Conservation (phyloP, 2,329 filamentous ascomycete genomes). For the Sclerotinia borealis region DNA sequence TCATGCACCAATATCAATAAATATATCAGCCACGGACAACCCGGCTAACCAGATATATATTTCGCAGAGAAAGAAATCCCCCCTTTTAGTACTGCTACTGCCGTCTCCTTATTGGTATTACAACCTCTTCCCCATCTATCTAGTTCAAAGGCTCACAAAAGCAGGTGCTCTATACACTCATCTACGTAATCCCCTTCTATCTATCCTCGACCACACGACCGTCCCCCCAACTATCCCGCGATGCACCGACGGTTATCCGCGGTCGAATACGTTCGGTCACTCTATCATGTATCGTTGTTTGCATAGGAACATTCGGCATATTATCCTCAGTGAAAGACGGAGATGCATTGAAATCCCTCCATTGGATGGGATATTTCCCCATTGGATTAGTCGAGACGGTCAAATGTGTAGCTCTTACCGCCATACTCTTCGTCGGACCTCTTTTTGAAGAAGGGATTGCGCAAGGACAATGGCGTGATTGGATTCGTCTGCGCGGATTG, state of each 20-base stretch:
- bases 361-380: slow-evolving; percentile 77
- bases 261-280: slow-evolving; percentile 77
- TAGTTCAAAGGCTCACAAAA: neutral
- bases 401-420: slow-evolving; percentile 63
- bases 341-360: slow-evolving; percentile 50
- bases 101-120: slow-evolving; percentile 26
- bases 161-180: slow-evolving; percentile 72
- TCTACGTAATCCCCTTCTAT: slow-evolving; percentile 92
- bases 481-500: slow-evolving; percentile 51
- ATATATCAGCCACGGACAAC: neutral
- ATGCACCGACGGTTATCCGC: slow-evolving; percentile 84
- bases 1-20: neutral
- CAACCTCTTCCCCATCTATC: neutral
- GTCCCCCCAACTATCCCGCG: slow-evolving; percentile 70
- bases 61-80: slow-evolving; percentile 25
- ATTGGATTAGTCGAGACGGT: slow-evolving; percentile 57
- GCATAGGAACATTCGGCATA: slow-evolving; percentile 59
- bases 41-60: neutral
- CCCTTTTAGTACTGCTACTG: slow-evolving; percentile 23
- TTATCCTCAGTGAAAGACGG: slow-evolving; percentile 49
- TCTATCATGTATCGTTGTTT: slow-evolving; percentile 65
- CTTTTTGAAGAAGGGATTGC: slow-evolving; percentile 74
- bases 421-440: slow-evolving; percentile 75
- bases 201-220: slow-evolving; percentile 73
- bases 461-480: slow-evolving; percentile 63